phyloP scores from a whole-genome alignment of 768 basidiomycete species.

The Termitomyces sp. region DNA sequence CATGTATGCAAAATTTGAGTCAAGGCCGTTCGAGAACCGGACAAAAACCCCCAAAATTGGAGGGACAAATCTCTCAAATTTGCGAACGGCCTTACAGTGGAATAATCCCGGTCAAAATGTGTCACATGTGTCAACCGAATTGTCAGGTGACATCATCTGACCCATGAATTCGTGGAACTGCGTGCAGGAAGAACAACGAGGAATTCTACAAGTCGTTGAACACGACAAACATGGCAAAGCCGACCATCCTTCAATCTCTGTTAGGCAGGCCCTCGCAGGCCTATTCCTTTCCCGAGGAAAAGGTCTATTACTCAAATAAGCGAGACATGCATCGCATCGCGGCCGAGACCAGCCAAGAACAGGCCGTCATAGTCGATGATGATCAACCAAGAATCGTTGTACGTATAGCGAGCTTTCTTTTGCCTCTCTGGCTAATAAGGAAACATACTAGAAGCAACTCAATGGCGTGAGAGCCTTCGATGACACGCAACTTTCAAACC shows the following conservation, averaged over 20 bases:
- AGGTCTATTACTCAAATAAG: constrained; percentile 48
- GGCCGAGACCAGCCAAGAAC: constrained; percentile 21
- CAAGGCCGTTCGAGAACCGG: no score
- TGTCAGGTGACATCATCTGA: constrained; percentile 11
- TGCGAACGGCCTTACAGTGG: no score
- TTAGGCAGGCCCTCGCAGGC: constrained; percentile 61
- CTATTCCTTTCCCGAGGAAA: constrained; percentile 41
- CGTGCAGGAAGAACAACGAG: background rate
- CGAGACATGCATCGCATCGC: constrained; percentile 47
- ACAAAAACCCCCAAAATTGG: no score
- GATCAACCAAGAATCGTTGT: constrained; percentile 3
- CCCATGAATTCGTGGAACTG: background rate
- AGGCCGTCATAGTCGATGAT: constrained; percentile 5
- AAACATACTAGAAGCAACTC: constrained; percentile 5
- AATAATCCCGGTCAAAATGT: no score
- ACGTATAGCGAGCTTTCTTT: constrained; percentile 1
- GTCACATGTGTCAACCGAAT: background rate
- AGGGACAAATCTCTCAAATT: no score
- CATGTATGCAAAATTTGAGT: no score
- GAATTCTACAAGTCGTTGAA: background rate
- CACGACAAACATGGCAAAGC: constrained; percentile 37
- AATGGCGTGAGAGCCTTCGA: constrained; percentile 12
- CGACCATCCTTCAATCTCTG: constrained; percentile 53
- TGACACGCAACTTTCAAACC: constrained; percentile 1
- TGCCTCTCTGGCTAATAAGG: constrained; percentile 1